Percentiles rank a stretch among this genome's conserved stretches.
Evolutionary conservation across 192 early-diverging fungal species (phyloP).

Genomic region (Jimgerdemannia lactiflua): DNA sequence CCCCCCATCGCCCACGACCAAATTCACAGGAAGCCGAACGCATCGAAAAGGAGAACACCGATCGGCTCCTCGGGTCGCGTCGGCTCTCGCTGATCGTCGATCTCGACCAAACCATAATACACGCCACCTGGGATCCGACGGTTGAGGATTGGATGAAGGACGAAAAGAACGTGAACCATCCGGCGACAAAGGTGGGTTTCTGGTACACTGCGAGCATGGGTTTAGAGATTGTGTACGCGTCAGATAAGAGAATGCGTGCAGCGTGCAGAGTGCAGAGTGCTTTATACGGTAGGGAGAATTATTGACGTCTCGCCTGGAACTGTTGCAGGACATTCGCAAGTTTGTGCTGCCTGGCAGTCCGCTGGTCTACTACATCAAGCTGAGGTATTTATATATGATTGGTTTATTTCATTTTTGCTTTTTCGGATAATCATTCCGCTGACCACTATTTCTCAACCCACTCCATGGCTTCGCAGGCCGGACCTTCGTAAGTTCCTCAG

Average conservation of each 20-base stretch:
- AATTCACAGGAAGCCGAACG: conserved; percentile 59
- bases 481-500: conserved; percentile 77
- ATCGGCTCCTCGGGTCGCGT: conserved; percentile 57
- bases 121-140: conserved; percentile 79
- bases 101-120: conserved; percentile 97
- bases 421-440: not conserved
- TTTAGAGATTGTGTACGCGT: not conserved
- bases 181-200: conserved; percentile 36
- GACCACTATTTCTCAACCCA: not conserved
- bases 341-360: conserved; percentile 73
- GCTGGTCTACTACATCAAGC: conserved; percentile 79
- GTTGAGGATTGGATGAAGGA: conserved; percentile 75
- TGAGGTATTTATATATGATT: conserved; percentile 47
- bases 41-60: conserved; percentile 65
- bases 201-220: no score
- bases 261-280: not conserved
- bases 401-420: not conserved
- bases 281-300: not conserved
- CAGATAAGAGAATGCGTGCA: no score
- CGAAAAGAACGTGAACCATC: conserved; percentile 50
- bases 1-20: not conserved
- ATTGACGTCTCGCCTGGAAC: not conserved
- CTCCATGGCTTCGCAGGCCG: conserved; percentile 49
- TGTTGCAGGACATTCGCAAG: conserved; percentile 60
- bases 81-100: conserved; percentile 93